phyloP scores from a whole-genome alignment of 768 basidiomycete genomes.

The Lyophyllum shimeji region DNA sequence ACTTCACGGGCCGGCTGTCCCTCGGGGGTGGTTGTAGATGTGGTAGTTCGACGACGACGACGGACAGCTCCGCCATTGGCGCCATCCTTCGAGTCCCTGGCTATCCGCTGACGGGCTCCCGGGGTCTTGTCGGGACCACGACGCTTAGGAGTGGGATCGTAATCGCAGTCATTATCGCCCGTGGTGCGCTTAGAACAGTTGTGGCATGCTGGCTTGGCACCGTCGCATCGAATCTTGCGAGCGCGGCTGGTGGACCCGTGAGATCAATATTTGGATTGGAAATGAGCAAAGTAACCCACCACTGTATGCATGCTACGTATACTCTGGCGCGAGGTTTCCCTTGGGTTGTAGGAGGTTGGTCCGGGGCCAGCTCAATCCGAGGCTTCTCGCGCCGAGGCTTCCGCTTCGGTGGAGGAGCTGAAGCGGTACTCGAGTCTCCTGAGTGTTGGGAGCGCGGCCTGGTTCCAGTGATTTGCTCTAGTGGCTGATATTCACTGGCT shows the following conservation, averaged over 20 bases:
- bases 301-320: slow-evolving; percentile 78
- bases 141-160: slow-evolving; percentile 73
- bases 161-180: slow-evolving; percentile 51
- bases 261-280: slow-evolving; percentile 6
- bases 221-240: slow-evolving; percentile 82
- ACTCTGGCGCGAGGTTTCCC: slow-evolving; percentile 76
- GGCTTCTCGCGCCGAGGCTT: slow-evolving; percentile 56
- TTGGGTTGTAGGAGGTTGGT: slow-evolving; percentile 79
- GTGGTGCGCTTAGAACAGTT: slow-evolving; percentile 62
- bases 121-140: slow-evolving; percentile 79
- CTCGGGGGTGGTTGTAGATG: slow-evolving; percentile 11
- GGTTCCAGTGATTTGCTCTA: background rate
- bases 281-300: slow-evolving; percentile 41
- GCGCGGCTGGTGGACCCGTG: slow-evolving; percentile 49
- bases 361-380: slow-evolving; percentile 66
- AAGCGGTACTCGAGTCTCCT: background rate
- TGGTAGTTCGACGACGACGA: slow-evolving; percentile 31
- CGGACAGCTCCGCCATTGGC: slow-evolving; percentile 28
- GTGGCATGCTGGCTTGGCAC: slow-evolving; percentile 73
- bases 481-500: background rate
- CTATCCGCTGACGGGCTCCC: slow-evolving; percentile 71
- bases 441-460: slow-evolving; percentile 1
- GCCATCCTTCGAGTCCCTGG: slow-evolving; percentile 39
- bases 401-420: slow-evolving; percentile 20
- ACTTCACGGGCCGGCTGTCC: background rate